These are phyloP conservation scores for Talaromyces pinophilus DNA, from an alignment of 2,329 filamentous ascomycete species.

Conservation along the genomic window DNA sequence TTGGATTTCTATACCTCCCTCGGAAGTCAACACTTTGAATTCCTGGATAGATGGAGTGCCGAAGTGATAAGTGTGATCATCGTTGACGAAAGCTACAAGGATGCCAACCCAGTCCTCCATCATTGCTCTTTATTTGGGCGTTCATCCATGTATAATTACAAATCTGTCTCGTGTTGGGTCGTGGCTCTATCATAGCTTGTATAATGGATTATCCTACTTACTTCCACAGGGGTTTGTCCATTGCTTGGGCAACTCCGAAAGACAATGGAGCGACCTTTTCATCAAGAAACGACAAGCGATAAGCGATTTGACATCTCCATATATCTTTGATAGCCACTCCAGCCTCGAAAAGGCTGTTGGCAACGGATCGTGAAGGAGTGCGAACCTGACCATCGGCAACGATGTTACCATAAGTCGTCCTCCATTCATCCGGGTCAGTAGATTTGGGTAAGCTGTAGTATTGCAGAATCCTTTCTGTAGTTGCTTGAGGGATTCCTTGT, in stretches of 20 bases:
- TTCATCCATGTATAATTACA: not conserved
- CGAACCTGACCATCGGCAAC: not conserved
- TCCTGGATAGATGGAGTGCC: not conserved
- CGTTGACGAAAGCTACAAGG: not conserved
- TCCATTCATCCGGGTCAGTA: not conserved
- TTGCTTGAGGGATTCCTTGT: not conserved
- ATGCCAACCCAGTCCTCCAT: not conserved
- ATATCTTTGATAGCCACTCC: slow-evolving; percentile 13
- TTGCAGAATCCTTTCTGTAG: not conserved
- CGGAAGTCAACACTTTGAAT: not conserved
- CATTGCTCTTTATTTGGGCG: not conserved
- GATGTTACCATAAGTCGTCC: not conserved
- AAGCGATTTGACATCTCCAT: not conserved
- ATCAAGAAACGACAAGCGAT: not conserved
- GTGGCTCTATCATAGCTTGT: not conserved
- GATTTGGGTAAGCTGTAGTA: not conserved
- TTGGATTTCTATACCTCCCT: not conserved
- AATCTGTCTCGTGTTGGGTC: not conserved
- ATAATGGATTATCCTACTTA: not conserved
- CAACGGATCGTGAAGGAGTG: not conserved
- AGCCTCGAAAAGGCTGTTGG: not conserved
- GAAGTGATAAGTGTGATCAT: not conserved
- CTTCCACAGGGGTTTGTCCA: not conserved
- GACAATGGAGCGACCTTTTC: not conserved
- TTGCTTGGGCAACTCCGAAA: not conserved